Evolutionary conservation across 2,329 filamentous ascomycete genomes (phyloP).

Genomic region (Colletotrichum coccodes): DNA sequence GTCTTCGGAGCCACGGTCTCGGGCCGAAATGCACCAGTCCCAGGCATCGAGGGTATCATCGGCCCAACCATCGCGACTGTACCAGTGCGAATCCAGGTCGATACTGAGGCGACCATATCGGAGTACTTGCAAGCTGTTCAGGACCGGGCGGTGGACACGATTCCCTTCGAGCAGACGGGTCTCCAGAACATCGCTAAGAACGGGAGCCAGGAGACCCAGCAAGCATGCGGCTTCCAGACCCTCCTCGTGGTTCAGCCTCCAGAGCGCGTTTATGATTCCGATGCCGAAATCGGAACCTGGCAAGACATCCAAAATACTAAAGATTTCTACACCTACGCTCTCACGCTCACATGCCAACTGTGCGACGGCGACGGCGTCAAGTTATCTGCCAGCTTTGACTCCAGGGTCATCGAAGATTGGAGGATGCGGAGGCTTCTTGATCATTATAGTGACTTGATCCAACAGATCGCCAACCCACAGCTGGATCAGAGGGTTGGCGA

Average conservation of each 20-base stretch:
- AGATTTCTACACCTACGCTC: background rate
- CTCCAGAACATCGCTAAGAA: conserved; percentile 32
- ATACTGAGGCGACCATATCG: conserved; percentile 12
- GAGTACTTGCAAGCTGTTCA: conserved; percentile 28
- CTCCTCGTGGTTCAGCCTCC: conserved; percentile 41
- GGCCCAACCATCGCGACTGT: conserved; percentile 43
- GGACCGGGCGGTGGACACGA: conserved; percentile 28
- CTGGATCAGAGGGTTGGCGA: background rate
- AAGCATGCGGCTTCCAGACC: conserved; percentile 36
- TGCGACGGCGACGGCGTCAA: background rate
- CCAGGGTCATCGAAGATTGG: background rate
- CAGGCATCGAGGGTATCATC: conserved; percentile 37
- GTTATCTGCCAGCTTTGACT: background rate
- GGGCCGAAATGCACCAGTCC: conserved; percentile 40
- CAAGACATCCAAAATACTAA: background rate
- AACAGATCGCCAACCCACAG: background rate
- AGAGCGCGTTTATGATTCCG: background rate
- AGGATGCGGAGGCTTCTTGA: background rate
- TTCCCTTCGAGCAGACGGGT: conserved; percentile 37
- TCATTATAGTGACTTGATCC: background rate
- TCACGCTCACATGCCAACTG: background rate
- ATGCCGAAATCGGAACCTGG: background rate
- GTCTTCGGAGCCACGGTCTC: conserved; percentile 40
- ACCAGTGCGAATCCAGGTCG: conserved; percentile 36
- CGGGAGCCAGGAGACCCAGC: conserved; percentile 22